These are phyloP conservation scores for Colletotrichum godetiae DNA, from an alignment of 2,329 filamentous ascomycete species.

Conservation along the genomic window DNA sequence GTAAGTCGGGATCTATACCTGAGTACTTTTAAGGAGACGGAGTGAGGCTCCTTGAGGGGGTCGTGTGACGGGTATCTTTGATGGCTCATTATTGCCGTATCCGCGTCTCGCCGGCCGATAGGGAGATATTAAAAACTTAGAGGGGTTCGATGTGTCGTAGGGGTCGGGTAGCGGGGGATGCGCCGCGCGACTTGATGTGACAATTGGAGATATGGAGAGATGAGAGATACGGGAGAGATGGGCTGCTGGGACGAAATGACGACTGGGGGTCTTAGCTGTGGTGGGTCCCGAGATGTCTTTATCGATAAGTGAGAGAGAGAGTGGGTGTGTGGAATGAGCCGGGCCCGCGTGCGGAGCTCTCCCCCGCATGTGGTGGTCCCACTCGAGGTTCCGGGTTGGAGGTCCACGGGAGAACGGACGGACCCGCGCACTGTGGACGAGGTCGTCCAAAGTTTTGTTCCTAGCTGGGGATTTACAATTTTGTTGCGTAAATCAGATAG, in stretches of 20 bases:
- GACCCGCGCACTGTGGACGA: neutral
- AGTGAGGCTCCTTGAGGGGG: conserved; percentile 78
- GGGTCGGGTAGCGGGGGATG: neutral
- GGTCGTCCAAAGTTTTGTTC: neutral
- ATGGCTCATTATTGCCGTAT: conserved; percentile 61
- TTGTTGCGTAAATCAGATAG: neutral
- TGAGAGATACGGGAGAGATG: neutral
- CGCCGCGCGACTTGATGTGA: neutral
- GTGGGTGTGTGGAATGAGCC: neutral
- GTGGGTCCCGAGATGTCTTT: neutral
- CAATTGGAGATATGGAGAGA: neutral
- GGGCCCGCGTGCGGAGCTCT: neutral
- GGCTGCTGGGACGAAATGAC: conserved; percentile 11
- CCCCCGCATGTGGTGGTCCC: neutral
- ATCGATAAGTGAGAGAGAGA: neutral
- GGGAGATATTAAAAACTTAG: neutral
- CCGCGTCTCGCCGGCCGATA: neutral
- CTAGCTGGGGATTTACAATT: too few species aligned
- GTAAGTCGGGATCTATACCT: conserved; percentile 54
- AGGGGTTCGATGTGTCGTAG: neutral
- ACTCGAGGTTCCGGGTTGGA: neutral
- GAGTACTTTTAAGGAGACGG: conserved; percentile 81
- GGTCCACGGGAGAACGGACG: neutral
- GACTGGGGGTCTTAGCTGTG: conserved; percentile 3
- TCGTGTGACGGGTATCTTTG: conserved; percentile 68